These are phyloP conservation scores for Lactuca saligna DNA, from an alignment of 129 eudicot species.

Conservation along the genomic window DNA sequence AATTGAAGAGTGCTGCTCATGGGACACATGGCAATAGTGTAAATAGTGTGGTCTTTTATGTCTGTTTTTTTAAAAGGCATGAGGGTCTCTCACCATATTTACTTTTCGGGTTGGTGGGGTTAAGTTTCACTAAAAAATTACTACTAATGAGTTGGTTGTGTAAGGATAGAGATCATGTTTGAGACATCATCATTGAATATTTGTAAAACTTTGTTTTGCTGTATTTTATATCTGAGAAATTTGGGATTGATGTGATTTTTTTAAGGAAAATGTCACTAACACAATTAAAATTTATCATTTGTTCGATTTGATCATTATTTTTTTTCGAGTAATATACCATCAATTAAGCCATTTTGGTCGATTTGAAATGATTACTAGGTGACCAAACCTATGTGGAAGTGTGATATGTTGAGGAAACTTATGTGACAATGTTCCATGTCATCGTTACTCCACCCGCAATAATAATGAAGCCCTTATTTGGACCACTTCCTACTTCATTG, in stretches of 20 bases:
- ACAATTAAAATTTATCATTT: no score
- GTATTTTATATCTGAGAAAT: slow-evolving; percentile 16
- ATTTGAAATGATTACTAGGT: no score
- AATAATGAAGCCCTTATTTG: no score
- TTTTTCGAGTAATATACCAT: no score
- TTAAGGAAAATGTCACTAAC: no score
- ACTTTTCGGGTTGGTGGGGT: slow-evolving; percentile 19
- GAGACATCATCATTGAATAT: slow-evolving; percentile 11
- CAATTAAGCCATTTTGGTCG: no score
- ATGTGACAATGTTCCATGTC: no score
- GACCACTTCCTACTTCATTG: no score
- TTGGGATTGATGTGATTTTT: slow-evolving; percentile 4
- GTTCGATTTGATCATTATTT: no score
- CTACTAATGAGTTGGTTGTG: slow-evolving; percentile 22
- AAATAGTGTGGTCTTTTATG: slow-evolving; percentile 69
- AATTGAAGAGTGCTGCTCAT: slow-evolving; percentile 23
- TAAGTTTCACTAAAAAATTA: slow-evolving; percentile 6
- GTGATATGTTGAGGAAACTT: no score
- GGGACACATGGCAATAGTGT: slow-evolving; percentile 35
- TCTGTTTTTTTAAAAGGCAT: slow-evolving; percentile 44
- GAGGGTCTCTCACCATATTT: slow-evolving; percentile 38
- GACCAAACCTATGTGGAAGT: no score
- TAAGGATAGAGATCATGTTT: slow-evolving; percentile 23
- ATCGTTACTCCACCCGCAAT: no score
- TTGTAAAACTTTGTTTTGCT: slow-evolving; percentile 20